Percentiles rank a stretch among this genome's conserved stretches.
phyloP scores from a whole-genome alignment of 495 filamentous ascomycete genomes.

The Neurospora cerealis region DNA sequence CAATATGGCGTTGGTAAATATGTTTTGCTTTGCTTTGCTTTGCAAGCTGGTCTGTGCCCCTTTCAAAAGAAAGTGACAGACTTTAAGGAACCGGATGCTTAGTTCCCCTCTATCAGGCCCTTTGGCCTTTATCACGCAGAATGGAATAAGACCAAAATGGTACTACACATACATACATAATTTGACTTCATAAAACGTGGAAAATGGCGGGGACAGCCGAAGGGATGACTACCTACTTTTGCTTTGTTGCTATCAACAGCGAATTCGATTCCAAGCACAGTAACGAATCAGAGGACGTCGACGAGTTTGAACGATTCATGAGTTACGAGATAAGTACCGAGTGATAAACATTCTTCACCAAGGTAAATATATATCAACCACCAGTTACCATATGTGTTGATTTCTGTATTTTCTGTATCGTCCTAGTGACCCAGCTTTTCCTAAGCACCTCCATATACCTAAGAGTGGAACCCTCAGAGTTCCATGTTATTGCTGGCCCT shows the following conservation, averaged over 20 bases:
- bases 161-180: neutral
- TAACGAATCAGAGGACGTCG: neutral
- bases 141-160: neutral
- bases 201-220: neutral
- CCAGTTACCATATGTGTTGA: neutral
- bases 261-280: neutral
- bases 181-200: neutral
- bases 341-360: neutral
- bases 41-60: neutral
- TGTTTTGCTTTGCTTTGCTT: neutral
- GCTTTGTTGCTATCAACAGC: neutral
- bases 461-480: neutral
- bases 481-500: neutral
- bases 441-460: neutral
- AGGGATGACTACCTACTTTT: neutral
- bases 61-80: neutral
- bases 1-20: neutral
- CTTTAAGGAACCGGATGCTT: neutral
- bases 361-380: neutral
- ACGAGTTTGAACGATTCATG: neutral
- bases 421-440: neutral
- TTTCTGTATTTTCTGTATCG: neutral
- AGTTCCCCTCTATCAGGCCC: neutral
- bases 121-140: neutral
- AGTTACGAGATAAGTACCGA: neutral